Evolutionary conservation across 495 filamentous ascomycete species (phyloP).

Genomic region (Pyrenula massariospora): DNA sequence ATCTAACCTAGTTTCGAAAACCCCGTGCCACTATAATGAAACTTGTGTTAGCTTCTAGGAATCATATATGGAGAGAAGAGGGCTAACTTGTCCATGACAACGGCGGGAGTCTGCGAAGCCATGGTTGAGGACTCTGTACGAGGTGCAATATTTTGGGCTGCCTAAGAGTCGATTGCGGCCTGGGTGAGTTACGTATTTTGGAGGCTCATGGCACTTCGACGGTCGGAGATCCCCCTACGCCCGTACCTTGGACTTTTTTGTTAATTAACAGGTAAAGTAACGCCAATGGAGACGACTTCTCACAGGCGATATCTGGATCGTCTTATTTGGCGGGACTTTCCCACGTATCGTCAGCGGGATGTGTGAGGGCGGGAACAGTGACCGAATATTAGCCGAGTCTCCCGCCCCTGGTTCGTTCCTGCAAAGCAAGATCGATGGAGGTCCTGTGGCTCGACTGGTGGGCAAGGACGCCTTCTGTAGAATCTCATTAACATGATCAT

Average conservation of each 20-base stretch:
- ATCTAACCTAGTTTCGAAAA: constrained; percentile 89
- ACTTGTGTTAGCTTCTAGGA: constrained; percentile 10
- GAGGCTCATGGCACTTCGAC: neutral
- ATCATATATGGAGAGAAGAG: constrained; percentile 9
- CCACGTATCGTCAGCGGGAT: too few species aligned
- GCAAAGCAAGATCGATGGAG: too few species aligned
- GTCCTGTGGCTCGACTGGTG: too few species aligned
- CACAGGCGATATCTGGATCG: too few species aligned
- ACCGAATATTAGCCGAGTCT: too few species aligned
- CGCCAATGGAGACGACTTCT: too few species aligned
- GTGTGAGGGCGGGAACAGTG: too few species aligned
- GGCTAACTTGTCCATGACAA: constrained; percentile 99
- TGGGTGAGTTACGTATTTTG: neutral
- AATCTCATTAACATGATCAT: neutral
- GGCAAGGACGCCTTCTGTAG: neutral
- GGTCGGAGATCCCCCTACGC: neutral
- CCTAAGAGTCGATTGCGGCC: neutral
- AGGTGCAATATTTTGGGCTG: constrained; percentile 1
- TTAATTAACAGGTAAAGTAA: too few species aligned
- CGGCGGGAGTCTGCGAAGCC: constrained; percentile 96
- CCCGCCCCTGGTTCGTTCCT: too few species aligned
- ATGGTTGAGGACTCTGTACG: constrained; percentile 37
- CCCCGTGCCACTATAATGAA: constrained; percentile 71
- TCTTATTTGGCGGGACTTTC: too few species aligned
- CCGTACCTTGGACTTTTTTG: too few species aligned